Evolutionary conservation across 768 basidiomycete species (phyloP), one percentile per base, ranked within the genome.

Genomic region (Tephrocybe sp.): DNA sequence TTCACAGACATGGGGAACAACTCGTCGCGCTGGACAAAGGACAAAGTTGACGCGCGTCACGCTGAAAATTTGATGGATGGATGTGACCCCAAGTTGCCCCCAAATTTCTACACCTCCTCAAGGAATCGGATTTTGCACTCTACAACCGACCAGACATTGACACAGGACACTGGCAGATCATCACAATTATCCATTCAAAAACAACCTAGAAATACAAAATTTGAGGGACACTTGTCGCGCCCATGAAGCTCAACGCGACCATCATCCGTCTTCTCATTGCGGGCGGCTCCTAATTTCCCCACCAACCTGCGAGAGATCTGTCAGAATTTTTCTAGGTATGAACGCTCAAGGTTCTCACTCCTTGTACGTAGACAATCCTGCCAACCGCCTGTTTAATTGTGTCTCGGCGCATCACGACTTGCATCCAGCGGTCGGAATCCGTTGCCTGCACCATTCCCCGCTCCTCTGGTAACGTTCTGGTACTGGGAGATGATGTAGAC

Each of bases 401-500:
- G 45, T 69, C 65, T 42, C 65, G 60, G 14, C 64, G 60, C 26
- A 57, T 53, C 32, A 69, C 67, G 22, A 67, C 59, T 36, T 61
- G 59, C 60, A 68, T 67, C 68, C 65, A 68, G 44, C 60, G 53
- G 31, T 64, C 62, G 19, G 57, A 58, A 19, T 33, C 51, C 52
- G n/a, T 40, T 51, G 11, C 19, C 23, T 2, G 45, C 54, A 42
- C 46, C n/a, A 48, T 43, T 51, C 58, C 59, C 33, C 58, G 44
- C 23, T 54, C 52, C 45, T 40, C 23, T 46, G 51, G 50, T 34
- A 55, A 59, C 6, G 46, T 23, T n/a, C 36, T 47, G 26, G 59
- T 54, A 13, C 54, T 58, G 20, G 67, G 62, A 32, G 61, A 59
- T 6, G 66, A 68, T 41, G 52, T 49, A 10, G 61, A 56, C 68